Evolutionary conservation across 2,329 filamentous ascomycete genomes (phyloP).

Genomic region (Nannizziopsis arthrosporioides): DNA sequence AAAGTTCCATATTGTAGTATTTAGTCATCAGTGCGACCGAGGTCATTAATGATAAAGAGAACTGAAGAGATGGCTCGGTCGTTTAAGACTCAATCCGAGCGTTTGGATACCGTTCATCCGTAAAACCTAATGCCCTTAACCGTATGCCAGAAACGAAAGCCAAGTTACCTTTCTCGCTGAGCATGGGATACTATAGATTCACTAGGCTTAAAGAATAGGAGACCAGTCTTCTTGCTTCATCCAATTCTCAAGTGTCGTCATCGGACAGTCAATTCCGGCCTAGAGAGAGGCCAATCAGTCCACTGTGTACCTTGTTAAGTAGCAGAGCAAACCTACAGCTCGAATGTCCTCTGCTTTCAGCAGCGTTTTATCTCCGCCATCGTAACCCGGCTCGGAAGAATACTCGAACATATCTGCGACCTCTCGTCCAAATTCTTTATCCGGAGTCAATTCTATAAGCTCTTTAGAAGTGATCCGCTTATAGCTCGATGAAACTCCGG

Average conservation of each 20-base stretch:
- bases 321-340: slow-evolving; percentile 27
- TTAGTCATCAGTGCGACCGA: no score
- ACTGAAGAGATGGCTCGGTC: no score
- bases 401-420: slow-evolving; percentile 40
- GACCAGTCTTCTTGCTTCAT: slow-evolving; percentile 23
- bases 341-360: slow-evolving; percentile 36
- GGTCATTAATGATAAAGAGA: no score
- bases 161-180: no score
- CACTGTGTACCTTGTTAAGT: neutral
- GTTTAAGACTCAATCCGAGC: no score
- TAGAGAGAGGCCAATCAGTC: slow-evolving; percentile 13
- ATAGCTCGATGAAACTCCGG: slow-evolving; percentile 28
- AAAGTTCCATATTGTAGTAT: no score
- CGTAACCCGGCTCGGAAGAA: slow-evolving; percentile 39
- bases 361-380: slow-evolving; percentile 34
- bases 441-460: slow-evolving; percentile 30
- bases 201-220: slow-evolving; percentile 4
- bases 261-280: slow-evolving; percentile 34
- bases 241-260: slow-evolving; percentile 22
- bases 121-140: no score
- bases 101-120: no score
- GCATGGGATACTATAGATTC: no score
- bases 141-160: no score
- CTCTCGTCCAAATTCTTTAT: slow-evolving; percentile 36
- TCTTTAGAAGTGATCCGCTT: slow-evolving; percentile 33